Evolutionary conservation across 257 asterid species (phyloP).

Genomic region (Verbascum thapsus): DNA sequence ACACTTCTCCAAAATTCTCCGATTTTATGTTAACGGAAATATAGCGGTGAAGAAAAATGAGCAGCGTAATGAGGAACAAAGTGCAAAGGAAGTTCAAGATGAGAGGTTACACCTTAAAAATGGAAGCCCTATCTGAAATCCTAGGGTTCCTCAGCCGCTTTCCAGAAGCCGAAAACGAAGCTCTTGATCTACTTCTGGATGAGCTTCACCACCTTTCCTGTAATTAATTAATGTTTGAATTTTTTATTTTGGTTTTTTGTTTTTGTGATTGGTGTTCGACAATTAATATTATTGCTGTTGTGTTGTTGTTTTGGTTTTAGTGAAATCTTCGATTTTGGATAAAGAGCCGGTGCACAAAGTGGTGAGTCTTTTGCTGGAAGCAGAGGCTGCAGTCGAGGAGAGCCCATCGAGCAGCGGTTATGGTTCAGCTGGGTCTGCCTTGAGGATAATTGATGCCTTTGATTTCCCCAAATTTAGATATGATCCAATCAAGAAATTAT

Average conservation of each 20-base stretch:
- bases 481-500: constrained; percentile 73
- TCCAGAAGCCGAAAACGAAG: constrained; percentile 68
- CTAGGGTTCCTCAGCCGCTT: constrained; percentile 60
- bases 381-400: constrained; percentile 65
- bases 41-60: constrained; percentile 38
- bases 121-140: constrained; percentile 75
- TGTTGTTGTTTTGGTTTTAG: constrained; percentile 32
- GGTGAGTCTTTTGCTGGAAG: constrained; percentile 54
- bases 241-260: not conserved
- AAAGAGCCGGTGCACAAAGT: constrained; percentile 70
- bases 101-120: constrained; percentile 85
- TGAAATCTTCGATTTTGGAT: constrained; percentile 86
- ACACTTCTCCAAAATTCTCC: not conserved
- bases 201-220: constrained; percentile 65
- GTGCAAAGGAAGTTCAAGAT: constrained; percentile 85
- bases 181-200: constrained; percentile 75
- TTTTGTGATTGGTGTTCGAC: not conserved
- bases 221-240: constrained; percentile 25
- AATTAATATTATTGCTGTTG: not conserved
- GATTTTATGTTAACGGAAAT: not conserved
- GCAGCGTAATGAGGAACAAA: constrained; percentile 55
- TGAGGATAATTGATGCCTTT: constrained; percentile 75
- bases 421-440: constrained; percentile 51
- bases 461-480: constrained; percentile 73
- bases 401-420: constrained; percentile 43